These are phyloP conservation scores for Serendipita indica DNA, from an alignment of 768 basidiomycete genomes.

Conservation along the genomic window DNA sequence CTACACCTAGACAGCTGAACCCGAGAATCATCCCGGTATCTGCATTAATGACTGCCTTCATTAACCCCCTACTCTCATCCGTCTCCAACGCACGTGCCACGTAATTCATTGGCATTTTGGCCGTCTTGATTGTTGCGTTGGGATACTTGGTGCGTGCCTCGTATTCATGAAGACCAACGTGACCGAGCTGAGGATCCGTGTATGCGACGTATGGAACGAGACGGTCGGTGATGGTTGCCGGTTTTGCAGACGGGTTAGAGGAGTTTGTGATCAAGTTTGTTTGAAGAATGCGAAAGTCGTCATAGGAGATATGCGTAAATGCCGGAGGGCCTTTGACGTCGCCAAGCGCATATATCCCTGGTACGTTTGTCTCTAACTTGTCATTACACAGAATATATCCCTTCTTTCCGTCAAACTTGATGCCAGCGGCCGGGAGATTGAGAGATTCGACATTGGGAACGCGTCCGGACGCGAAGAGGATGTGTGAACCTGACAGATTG, in stretches of 20 bases:
- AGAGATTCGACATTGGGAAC: constrained; percentile 13
- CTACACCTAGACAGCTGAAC: constrained; percentile 13
- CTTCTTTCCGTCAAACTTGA: neutral
- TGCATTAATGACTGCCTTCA: constrained; percentile 12
- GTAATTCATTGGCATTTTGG: constrained; percentile 14
- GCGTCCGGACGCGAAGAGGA: constrained; percentile 14
- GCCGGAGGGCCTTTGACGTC: constrained; percentile 15
- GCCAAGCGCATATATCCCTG: constrained; percentile 13
- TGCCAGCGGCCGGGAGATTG: constrained; percentile 11
- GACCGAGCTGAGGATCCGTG: constrained; percentile 15
- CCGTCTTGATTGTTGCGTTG: constrained; percentile 1
- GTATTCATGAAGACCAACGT: constrained; percentile 13
- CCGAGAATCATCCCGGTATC: constrained; percentile 9
- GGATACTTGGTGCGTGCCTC: constrained; percentile 7
- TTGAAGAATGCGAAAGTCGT: constrained; percentile 13
- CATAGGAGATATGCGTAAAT: constrained; percentile 14
- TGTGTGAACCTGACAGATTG: neutral
- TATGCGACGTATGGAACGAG: constrained; percentile 13
- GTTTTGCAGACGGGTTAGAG: too few species aligned
- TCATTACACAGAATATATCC: constrained; percentile 12
- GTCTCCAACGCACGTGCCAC: constrained; percentile 14
- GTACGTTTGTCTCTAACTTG: constrained; percentile 10
- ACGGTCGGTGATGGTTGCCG: constrained; percentile 2
- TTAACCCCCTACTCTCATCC: constrained; percentile 11
- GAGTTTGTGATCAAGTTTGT: neutral